Conservation (phyloP, 2,329 filamentous ascomycete species). For the Trichoderma harzianum region DNA sequence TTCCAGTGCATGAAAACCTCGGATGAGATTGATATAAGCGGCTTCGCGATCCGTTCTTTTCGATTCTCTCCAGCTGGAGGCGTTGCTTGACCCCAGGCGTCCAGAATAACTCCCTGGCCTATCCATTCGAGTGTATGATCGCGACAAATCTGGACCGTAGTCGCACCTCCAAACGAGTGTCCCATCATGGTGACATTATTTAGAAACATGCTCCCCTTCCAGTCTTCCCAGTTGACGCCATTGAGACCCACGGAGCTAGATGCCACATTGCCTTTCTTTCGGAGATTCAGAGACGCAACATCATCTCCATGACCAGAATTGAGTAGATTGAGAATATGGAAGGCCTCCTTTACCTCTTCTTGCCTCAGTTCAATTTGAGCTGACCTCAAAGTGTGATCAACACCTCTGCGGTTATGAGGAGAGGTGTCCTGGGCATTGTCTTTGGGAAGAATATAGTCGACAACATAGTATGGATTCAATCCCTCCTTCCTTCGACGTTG, state of each 20-base stretch:
- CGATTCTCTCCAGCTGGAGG: constrained; percentile 43
- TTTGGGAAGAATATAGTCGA: constrained; percentile 64
- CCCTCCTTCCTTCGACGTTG: constrained; percentile 27
- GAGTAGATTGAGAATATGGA: constrained; percentile 53
- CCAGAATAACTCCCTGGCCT: constrained; percentile 62
- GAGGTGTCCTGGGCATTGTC: constrained; percentile 48
- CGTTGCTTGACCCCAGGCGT: constrained; percentile 58
- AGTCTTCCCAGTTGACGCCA: constrained; percentile 53
- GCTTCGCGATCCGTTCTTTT: constrained; percentile 45
- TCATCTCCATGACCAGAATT: constrained; percentile 51
- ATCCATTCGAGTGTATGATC: constrained; percentile 53
- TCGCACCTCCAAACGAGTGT: constrained; percentile 66
- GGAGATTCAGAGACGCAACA: constrained; percentile 50
- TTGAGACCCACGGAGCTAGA: constrained; percentile 57
- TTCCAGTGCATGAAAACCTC: constrained; percentile 71
- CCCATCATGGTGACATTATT: constrained; percentile 59
- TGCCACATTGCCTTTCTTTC: constrained; percentile 55
- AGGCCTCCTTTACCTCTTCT: constrained; percentile 63
- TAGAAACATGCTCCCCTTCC: constrained; percentile 54
- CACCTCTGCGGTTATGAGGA: constrained; percentile 55
- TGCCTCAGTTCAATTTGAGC: constrained; percentile 62
- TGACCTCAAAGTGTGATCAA: constrained; percentile 56
- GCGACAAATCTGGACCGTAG: constrained; percentile 57
- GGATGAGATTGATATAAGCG: constrained; percentile 61
- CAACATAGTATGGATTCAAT: constrained; percentile 41